Conservation (phyloP, 306 rosid species). For the Castanospermum australe region DNA sequence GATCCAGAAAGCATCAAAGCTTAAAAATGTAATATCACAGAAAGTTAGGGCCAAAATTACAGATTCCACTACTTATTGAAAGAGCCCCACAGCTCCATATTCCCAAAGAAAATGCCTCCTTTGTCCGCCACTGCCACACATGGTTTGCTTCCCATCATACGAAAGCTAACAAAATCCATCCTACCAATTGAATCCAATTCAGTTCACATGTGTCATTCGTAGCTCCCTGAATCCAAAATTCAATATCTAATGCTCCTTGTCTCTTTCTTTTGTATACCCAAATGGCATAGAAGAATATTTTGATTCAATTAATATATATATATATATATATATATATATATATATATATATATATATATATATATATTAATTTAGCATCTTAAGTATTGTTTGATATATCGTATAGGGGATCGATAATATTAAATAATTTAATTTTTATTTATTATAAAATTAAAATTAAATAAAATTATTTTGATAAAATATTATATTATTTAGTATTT, state of each 20-base stretch:
- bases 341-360: no score
- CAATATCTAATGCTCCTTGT: not conserved
- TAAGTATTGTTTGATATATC: no score
- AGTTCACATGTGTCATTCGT: constrained; percentile 2
- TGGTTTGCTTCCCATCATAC: constrained; percentile 13
- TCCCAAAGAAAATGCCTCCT: not conserved
- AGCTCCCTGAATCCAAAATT: not conserved
- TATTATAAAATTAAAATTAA: no score
- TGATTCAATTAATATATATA: not conserved
- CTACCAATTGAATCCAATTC: not conserved
- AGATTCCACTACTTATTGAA: constrained; percentile 8
- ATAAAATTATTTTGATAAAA: no score
- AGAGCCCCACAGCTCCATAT: constrained; percentile 29
- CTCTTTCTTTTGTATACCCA: not conserved
- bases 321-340: no score
- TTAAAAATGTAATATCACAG: not conserved
- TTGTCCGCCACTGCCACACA: constrained; percentile 11
- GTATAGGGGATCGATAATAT: no score
- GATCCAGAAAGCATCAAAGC: not conserved
- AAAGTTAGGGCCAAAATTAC: not conserved
- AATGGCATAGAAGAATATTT: no score
- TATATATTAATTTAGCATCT: no score
- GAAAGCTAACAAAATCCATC: not conserved
- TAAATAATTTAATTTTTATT: no score
- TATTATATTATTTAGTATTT: no score